phyloP scores from a whole-genome alignment of 257 asterid genomes.

The Nicotiana sylvestris region DNA sequence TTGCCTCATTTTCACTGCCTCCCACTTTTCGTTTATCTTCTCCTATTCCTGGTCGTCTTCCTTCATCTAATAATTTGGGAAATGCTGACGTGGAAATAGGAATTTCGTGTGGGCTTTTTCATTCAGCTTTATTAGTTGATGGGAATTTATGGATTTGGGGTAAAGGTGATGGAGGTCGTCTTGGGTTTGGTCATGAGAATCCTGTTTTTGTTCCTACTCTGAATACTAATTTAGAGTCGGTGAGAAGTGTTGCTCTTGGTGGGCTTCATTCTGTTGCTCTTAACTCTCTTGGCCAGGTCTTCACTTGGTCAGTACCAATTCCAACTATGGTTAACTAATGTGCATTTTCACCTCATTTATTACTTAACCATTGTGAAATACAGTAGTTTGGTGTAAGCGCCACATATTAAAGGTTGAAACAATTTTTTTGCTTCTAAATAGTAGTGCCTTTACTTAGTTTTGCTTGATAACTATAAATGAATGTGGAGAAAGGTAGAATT shows the following conservation, averaged over 20 bases:
- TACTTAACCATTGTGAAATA: no score
- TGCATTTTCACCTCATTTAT: no score
- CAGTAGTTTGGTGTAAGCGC: no score
- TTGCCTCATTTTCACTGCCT: conserved; percentile 53
- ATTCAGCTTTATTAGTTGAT: conserved; percentile 74
- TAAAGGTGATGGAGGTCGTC: conserved; percentile 98
- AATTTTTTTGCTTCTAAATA: background rate
- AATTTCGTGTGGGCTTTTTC: conserved; percentile 86
- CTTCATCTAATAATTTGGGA: background rate
- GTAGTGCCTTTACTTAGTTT: background rate
- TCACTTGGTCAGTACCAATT: conserved; percentile 69
- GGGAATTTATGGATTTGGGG: conserved; percentile 89
- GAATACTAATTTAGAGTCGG: conserved; percentile 43
- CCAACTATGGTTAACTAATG: background rate
- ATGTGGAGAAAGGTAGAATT: background rate
- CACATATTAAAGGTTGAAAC: background rate
- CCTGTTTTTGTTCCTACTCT: conserved; percentile 65
- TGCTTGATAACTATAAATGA: background rate
- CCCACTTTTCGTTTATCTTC: conserved; percentile 45
- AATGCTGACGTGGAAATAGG: conserved; percentile 43
- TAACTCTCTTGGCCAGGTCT: conserved; percentile 64
- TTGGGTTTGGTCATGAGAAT: conserved; percentile 79
- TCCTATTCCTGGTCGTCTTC: conserved; percentile 65
- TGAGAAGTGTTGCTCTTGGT: conserved; percentile 66
- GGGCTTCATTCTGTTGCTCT: conserved; percentile 92